A percentile compares a stretch with the other conserved stretches of the same genome.
Conservation (phyloP, 176 grass and related monocot genomes). For the Pontederia paniculata region DNA sequence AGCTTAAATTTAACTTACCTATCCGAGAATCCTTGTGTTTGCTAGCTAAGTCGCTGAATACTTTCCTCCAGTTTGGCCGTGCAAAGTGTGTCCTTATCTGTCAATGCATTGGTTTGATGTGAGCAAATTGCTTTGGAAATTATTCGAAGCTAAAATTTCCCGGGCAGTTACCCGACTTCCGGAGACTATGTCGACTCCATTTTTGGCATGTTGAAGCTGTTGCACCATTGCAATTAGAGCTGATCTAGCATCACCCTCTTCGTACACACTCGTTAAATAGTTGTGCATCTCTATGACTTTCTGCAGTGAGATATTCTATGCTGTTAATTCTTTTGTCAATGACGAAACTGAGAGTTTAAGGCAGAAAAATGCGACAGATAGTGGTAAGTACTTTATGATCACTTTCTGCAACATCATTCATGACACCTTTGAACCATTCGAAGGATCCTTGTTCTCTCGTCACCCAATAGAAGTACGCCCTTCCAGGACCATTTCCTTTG, state of each 20-base stretch:
- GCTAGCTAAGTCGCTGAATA: slow-evolving; percentile 81
- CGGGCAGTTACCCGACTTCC: slow-evolving; percentile 53
- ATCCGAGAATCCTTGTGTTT: slow-evolving; percentile 77
- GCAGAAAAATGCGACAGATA: background rate
- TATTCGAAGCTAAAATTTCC: background rate
- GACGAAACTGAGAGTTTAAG: background rate
- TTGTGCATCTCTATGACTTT: slow-evolving; percentile 99
- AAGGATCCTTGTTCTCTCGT: slow-evolving; percentile 99
- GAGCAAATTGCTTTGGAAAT: background rate
- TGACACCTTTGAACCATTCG: slow-evolving; percentile 99
- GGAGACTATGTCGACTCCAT: slow-evolving; percentile 87
- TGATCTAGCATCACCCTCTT: slow-evolving; percentile 98
- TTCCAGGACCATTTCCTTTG: slow-evolving; percentile 68
- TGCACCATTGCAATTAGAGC: slow-evolving; percentile 97
- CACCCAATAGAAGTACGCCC: slow-evolving; percentile 99
- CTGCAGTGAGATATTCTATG: slow-evolving; percentile 43
- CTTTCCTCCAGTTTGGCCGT: slow-evolving; percentile 97
- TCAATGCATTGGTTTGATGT: slow-evolving; percentile 12
- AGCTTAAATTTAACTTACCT: slow-evolving; percentile 28
- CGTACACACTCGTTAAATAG: slow-evolving; percentile 96
- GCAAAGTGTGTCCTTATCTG: slow-evolving; percentile 98
- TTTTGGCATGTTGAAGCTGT: slow-evolving; percentile 89
- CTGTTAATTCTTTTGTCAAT: background rate
- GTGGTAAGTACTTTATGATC: slow-evolving; percentile 54
- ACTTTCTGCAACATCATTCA: slow-evolving; percentile 96